These are phyloP conservation scores for Stylonectria norvegica DNA, from an alignment of 2,329 filamentous ascomycete species.

Conservation along the genomic window DNA sequence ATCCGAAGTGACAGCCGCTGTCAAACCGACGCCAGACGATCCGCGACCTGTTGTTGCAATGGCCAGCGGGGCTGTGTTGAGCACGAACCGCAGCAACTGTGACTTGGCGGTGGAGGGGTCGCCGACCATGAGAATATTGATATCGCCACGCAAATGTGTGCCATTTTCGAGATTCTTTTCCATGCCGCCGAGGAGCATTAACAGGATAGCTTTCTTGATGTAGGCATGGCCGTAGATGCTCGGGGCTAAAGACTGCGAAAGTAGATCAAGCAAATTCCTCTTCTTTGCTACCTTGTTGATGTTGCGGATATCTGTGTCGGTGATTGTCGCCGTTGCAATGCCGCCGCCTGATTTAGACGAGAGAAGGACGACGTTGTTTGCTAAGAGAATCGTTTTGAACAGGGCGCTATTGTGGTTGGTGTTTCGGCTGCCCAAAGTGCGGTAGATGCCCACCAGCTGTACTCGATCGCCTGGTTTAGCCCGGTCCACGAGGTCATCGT, in stretches of 20 bases:
- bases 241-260: constrained; percentile 90
- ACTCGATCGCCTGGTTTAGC: constrained; percentile 95
- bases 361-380: constrained; percentile 91
- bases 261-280: constrained; percentile 84
- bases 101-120: constrained; percentile 98
- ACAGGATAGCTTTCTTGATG: constrained; percentile 94
- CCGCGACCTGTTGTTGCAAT: constrained; percentile 97
- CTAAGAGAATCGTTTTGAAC: constrained; percentile 90
- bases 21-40: constrained; percentile 95
- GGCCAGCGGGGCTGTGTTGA: constrained; percentile 93
- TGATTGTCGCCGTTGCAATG: constrained; percentile 86
- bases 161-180: constrained; percentile 99
- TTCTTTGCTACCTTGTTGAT: constrained; percentile 98
- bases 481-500: constrained; percentile 92
- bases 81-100: constrained; percentile 92
- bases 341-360: constrained; percentile 96
- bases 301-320: constrained; percentile 94
- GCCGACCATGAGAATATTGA: constrained; percentile 99
- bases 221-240: constrained; percentile 97
- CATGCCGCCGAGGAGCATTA: constrained; percentile 93
- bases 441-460: constrained; percentile 93
- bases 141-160: constrained; percentile 95
- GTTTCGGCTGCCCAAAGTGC: constrained; percentile 92
- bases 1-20: constrained; percentile 91
- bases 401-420: constrained; percentile 85